Base-by-base conservation (phyloP, 805 yeast genomes). In the Phaffomyces opuntiae region DNA sequence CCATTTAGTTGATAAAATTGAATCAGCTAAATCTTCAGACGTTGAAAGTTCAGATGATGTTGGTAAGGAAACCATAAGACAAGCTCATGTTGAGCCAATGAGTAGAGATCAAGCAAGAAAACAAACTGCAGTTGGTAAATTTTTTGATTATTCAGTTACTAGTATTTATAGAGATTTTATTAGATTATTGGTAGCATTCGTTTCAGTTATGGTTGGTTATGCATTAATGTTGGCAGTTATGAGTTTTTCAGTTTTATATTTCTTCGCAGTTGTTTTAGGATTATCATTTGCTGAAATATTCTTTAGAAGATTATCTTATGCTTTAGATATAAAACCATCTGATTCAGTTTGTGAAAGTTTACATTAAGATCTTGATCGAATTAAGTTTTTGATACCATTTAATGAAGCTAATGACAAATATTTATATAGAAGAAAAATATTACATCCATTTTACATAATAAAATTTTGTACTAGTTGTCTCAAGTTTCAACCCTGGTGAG, bases 161-260 rank as follows among this genome's bases (percentile, higher is more conserved):
- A 71, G 70, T 33, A 19, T 73, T 7, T 55, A 65, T 35, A 69
- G 81, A 59, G 88, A 85, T 63, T 39, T 73, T 4, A 68, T 82
- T 7, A 69, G 91, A 54, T 63, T 81, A 16, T 33, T 73, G 0
- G 52, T 85, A 24, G 73, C 80, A 11, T 80, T 85, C 50, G 59
- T 78, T 16, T 76, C 85, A 3, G 83, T 85, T 19, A 68, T 83
- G 72, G 59, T 85, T 41, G 81, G 84, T 12, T 85, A 80, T 58
- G 82, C 82, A 33, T 64, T 85, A 55, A 85, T 85, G 95, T 72
- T 85, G 66, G 89, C 80, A 14, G 83, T 84, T 7, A 85, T 85
- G 95, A 70, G 83, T 36, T 84, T 70, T 59, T 74, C 83, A 9
- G 53, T 83, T 39, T 64, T 78, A 0, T 85, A 85, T 53, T 81